These are phyloP conservation scores for Rhodotorula sp. DNA, from an alignment of 1,284 basidiomycete genomes.

Conservation along the genomic window DNA sequence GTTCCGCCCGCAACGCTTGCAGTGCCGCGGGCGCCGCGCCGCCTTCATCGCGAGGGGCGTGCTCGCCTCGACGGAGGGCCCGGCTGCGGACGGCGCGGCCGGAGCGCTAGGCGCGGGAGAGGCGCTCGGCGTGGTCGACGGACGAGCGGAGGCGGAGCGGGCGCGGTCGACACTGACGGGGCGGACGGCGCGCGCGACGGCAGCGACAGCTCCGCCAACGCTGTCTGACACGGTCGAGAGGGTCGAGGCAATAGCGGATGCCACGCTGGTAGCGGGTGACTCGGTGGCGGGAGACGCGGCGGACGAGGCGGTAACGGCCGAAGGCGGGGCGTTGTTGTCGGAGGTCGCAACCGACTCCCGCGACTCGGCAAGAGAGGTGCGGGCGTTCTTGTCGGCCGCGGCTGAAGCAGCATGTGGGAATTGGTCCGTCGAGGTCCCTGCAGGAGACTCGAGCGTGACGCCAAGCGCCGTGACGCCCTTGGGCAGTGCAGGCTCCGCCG, in stretches of 20 bases:
- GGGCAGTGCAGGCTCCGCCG: neutral
- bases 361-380: neutral
- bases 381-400: neutral
- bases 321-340: neutral
- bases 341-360: no score
- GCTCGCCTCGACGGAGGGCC: neutral
- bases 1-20: neutral
- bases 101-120: no score
- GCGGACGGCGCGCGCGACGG: conserved; percentile 5
- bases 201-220: neutral
- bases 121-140: no score
- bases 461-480: conserved; percentile 2
- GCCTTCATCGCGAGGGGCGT: neutral
- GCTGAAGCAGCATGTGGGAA: no score
- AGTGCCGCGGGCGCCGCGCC: neutral
- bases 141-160: no score
- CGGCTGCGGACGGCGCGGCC: neutral
- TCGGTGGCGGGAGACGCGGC: no score
- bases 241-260: neutral
- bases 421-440: no score
- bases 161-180: neutral
- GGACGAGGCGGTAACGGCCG: neutral
- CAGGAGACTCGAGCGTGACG: neutral
- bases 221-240: neutral
- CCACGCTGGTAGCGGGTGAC: neutral